A percentile compares a stretch with the other conserved stretches of the same genome.
phyloP scores from a whole-genome alignment of 2,329 filamentous ascomycete genomes.

The Hortaea sp. region DNA sequence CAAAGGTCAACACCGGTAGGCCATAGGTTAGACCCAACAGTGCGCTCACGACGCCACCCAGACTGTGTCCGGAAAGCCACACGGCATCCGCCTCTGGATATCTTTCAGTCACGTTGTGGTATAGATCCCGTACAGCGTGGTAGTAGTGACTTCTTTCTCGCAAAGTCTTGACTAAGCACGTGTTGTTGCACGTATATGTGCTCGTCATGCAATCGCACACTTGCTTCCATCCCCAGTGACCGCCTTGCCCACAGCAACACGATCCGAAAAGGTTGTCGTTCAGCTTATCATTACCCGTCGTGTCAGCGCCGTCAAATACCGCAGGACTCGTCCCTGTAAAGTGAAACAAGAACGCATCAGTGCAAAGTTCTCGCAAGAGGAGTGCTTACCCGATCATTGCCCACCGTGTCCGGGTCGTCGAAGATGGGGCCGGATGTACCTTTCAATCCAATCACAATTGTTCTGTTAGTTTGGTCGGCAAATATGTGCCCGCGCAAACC shows the following conservation, averaged over 20 bases:
- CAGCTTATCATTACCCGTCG: conserved; percentile 92
- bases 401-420: conserved; percentile 4
- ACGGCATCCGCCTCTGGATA: conserved; percentile 69
- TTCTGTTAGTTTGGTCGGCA: conserved; percentile 73
- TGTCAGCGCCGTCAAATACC: conserved; percentile 92
- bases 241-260: conserved; percentile 92
- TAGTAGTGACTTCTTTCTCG: conserved; percentile 85
- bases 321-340: conserved; percentile 43
- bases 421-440: conserved; percentile 36
- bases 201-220: conserved; percentile 87
- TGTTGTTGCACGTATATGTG: conserved; percentile 85
- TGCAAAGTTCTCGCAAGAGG: background rate
- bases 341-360: background rate
- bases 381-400: conserved; percentile 6
- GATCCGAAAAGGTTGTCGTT: conserved; percentile 98
- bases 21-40: conserved; percentile 86
- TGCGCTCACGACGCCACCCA: conserved; percentile 83
- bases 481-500: conserved; percentile 89
- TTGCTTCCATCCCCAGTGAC: conserved; percentile 79
- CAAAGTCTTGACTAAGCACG: conserved; percentile 69
- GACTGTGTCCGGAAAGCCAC: conserved; percentile 86
- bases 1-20: conserved; percentile 80
- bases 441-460: conserved; percentile 85
- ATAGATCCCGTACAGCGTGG: conserved; percentile 75
- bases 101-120: conserved; percentile 79